Conservation (phyloP, 257 asterid species). For the Osmanthus fragrans region DNA sequence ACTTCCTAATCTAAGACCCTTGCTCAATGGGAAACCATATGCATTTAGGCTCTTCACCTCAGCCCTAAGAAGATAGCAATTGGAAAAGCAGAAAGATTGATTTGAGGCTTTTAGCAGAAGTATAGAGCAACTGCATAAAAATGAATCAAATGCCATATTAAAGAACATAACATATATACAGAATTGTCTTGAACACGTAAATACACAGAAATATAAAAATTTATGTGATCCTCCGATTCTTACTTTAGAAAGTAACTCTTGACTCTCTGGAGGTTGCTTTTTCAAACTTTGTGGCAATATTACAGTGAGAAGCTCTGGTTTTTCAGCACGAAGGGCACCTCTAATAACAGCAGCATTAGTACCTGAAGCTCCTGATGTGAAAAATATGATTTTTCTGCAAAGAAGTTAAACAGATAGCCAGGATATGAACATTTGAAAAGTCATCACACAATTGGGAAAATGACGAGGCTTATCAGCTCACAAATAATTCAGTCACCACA, state of each 20-base stretch:
- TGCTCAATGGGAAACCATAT: background rate
- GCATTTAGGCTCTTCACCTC: background rate
- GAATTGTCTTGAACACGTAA: background rate
- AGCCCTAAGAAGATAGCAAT: background rate
- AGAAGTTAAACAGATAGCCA: conserved; percentile 4
- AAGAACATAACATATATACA: no score
- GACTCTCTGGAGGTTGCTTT: conserved; percentile 96
- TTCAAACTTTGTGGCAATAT: conserved; percentile 93
- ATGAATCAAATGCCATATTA: background rate
- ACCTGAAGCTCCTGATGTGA: conserved; percentile 98
- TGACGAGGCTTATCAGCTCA: conserved; percentile 7
- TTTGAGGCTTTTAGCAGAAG: background rate
- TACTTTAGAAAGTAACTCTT: conserved; percentile 90
- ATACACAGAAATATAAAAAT: conserved; percentile 4
- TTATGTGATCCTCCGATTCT: conserved; percentile 23
- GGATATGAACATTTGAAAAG: background rate
- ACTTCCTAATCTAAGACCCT: background rate
- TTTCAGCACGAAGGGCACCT: conserved; percentile 99
- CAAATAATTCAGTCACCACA: conserved; percentile 3
- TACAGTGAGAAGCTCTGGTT: conserved; percentile 88
- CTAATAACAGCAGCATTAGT: conserved; percentile 98
- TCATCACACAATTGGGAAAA: background rate
- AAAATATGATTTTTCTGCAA: conserved; percentile 92
- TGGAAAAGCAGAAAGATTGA: background rate
- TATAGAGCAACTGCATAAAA: background rate